phyloP scores from a whole-genome alignment of 1,284 basidiomycete species.

The Wolfiporia cocos region DNA sequence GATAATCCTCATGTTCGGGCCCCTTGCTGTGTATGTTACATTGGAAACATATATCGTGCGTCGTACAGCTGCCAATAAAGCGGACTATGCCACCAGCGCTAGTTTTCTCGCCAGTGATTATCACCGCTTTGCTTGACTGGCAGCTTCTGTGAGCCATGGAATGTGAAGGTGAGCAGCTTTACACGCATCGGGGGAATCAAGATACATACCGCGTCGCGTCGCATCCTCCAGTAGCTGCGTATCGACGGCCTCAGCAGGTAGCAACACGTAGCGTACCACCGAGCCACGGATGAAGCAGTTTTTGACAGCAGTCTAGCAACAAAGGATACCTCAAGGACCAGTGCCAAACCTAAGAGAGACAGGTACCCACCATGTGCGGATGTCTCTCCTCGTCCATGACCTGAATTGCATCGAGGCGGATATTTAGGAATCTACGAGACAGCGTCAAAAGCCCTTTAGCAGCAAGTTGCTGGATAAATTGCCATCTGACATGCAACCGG shows the following conservation, averaged over 20 bases:
- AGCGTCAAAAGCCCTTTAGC: neutral
- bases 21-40: no score
- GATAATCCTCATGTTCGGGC: no score
- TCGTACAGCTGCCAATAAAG: no score
- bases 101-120: no score
- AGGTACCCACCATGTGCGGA: slow-evolving; percentile 88
- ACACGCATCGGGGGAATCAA: neutral
- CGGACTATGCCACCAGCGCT: no score
- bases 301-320: slow-evolving; percentile 95
- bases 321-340: slow-evolving; percentile 2
- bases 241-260: slow-evolving; percentile 91
- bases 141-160: slow-evolving; percentile 6
- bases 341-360: neutral
- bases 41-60: no score
- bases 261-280: slow-evolving; percentile 95
- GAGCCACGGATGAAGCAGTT: slow-evolving; percentile 99
- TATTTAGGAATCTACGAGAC: slow-evolving; percentile 83
- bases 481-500: neutral
- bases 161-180: neutral
- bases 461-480: neutral
- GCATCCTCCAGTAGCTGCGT: slow-evolving; percentile 97
- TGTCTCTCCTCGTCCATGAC: slow-evolving; percentile 91
- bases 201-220: slow-evolving; percentile 81
- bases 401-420: slow-evolving; percentile 91
- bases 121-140: slow-evolving; percentile 7